These are phyloP conservation scores for Ceriops zippeliana DNA, from an alignment of 345 rosid genomes.

Conservation along the genomic window DNA sequence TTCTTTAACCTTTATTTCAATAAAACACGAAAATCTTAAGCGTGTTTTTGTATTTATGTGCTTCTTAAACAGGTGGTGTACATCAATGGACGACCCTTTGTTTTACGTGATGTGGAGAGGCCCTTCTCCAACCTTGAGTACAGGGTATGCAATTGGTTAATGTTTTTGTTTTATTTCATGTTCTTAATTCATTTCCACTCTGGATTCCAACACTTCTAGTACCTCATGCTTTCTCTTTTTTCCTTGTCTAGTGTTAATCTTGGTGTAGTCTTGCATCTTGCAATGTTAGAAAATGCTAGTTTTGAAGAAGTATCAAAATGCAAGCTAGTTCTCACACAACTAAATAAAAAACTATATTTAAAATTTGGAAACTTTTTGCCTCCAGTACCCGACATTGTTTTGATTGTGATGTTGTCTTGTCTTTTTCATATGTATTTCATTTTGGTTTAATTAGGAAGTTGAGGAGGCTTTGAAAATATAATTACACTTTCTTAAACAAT, in stretches of 20 bases:
- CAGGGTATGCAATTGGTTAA: slow-evolving; percentile 51
- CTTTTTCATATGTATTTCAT: background rate
- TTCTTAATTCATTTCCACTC: background rate
- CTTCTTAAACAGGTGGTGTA: slow-evolving; percentile 63
- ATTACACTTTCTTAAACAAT: slow-evolving; percentile 1
- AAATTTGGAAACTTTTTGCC: background rate
- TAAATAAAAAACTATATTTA: no score
- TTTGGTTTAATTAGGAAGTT: background rate
- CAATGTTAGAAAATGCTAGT: background rate
- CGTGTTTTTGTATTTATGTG: background rate
- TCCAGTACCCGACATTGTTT: background rate
- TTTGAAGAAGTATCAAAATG: background rate
- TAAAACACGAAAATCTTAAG: no score
- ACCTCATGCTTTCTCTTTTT: background rate
- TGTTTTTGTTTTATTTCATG: slow-evolving; percentile 9
- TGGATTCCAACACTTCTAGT: background rate
- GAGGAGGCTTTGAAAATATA: background rate
- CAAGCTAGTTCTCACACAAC: background rate
- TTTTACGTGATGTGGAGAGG: slow-evolving; percentile 90
- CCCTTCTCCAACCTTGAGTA: slow-evolving; percentile 98
- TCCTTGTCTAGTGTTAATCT: background rate
- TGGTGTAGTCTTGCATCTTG: background rate
- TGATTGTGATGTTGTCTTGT: background rate
- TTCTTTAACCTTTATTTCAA: background rate
- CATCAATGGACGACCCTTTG: slow-evolving; percentile 93